Base-by-base conservation (phyloP, 257 asterid species). In the Knoxia roxburghii region DNA sequence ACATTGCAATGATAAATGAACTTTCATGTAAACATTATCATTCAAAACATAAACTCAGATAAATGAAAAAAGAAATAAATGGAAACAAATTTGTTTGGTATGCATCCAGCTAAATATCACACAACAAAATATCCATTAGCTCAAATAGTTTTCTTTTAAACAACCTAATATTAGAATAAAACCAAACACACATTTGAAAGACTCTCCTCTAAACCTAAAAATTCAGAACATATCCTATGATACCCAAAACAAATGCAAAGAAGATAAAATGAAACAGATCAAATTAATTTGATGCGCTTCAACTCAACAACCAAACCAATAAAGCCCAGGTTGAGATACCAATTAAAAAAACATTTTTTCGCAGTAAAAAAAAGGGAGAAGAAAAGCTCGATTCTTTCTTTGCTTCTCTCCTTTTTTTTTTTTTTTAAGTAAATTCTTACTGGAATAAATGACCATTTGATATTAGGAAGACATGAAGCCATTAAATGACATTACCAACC, bases 401-500 rank as follows among this genome's bases (percentile, higher is more conserved):
- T 46, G 17, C 9, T 8, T 48, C 23, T 35, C 17, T 29, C 1
- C 21, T 2, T 32, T 15, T 52, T 1, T 24, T n/a, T 7, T 17
- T 15, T 21, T 6, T 23, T 52, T 33, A 23, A 53, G 7, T 17
- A 52, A 20, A 60, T 48, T 8, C 20, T 14, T 20, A 7, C 32
- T 18, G 3, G 30, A 48, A 14, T 20, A 21, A 1, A 41, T 12
- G 6, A 23, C 11, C 0, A 21, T 5, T n/a, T 69, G 72, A 30
- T 65, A 57, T 77, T 76, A 91, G 96, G 88, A 74, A 58, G 90
- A 79, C 53, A n/a, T n/a, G n/a, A n/a, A n/a, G n/a, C n/a, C n/a
- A n/a, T n/a, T n/a, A n/a, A n/a, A n/a, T n/a, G n/a, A n/a, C n/a
- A n/a, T n/a, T n/a, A n/a, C n/a, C n/a, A n/a, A n/a, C n/a, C n/a